phyloP scores from a whole-genome alignment of 1,139 yeast genomes.

The Nakaseomyces sp. region DNA sequence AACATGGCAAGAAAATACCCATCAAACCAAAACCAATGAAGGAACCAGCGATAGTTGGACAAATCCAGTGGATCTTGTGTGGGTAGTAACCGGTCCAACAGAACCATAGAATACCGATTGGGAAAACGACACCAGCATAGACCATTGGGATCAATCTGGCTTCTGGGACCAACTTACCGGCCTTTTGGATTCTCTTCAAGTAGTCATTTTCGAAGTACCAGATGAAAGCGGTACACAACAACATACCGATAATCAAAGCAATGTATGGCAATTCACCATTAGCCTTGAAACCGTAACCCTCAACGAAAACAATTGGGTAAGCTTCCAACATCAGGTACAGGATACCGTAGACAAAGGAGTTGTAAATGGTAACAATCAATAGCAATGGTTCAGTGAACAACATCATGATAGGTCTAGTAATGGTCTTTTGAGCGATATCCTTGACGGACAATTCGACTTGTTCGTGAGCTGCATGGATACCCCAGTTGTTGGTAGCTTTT shows the following conservation, averaged over 20 bases:
- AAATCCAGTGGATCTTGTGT: conserved; percentile 67
- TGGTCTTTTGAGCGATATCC: conserved; percentile 60
- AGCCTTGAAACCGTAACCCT: conserved; percentile 41
- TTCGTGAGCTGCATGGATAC: conserved; percentile 77
- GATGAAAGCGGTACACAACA: conserved; percentile 46
- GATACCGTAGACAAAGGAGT: conserved; percentile 79
- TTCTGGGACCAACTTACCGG: conserved; percentile 58
- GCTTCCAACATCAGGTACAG: conserved; percentile 71
- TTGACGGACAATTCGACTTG: conserved; percentile 51
- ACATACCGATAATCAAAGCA: conserved; percentile 52
- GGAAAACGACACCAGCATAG: conserved; percentile 54
- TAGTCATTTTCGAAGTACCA: conserved; percentile 35
- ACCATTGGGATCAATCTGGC: conserved; percentile 70
- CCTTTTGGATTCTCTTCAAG: conserved; percentile 33
- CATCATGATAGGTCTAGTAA: conserved; percentile 64
- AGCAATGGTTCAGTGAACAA: conserved; percentile 65
- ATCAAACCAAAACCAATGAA: conserved; percentile 69
- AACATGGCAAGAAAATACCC: conserved; percentile 65
- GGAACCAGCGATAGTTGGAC: conserved; percentile 67
- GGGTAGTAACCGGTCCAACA: conserved; percentile 78
- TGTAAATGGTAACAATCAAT: conserved; percentile 59
- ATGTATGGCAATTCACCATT: conserved; percentile 43
- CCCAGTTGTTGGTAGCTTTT: conserved; percentile 59
- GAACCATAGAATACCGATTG: conserved; percentile 75
- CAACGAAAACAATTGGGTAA: conserved; percentile 62